Conservation (phyloP, 768 basidiomycete genomes). For the Rubroboletus pulcherrimus region DNA sequence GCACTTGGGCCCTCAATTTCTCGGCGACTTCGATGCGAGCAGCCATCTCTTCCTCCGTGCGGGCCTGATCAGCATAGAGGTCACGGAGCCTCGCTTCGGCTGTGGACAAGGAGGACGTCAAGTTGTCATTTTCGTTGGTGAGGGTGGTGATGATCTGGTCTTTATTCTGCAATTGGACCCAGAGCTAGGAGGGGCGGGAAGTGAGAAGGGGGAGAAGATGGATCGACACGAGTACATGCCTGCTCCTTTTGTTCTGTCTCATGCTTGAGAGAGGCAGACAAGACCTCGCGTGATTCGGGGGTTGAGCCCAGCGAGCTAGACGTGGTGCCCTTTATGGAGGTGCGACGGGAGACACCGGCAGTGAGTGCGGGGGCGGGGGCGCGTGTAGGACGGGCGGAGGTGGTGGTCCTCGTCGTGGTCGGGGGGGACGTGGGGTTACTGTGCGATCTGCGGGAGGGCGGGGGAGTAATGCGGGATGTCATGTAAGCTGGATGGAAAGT, state of each 20-base stretch:
- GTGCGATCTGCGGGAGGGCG: constrained; percentile 43
- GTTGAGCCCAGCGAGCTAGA: constrained; percentile 34
- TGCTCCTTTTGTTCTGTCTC: constrained; percentile 83
- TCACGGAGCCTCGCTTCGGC: constrained; percentile 76
- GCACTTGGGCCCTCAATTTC: constrained; percentile 75
- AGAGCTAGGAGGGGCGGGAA: constrained; percentile 46
- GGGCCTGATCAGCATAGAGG: constrained; percentile 75
- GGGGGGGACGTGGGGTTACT: constrained; percentile 41
- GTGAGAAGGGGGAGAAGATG: constrained; percentile 8
- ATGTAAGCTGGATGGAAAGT: constrained; percentile 31
- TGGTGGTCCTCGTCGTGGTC: constrained; percentile 45
- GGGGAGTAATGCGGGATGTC: constrained; percentile 42
- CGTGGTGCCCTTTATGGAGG: constrained; percentile 43
- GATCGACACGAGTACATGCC: constrained; percentile 37
- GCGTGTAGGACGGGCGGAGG: constrained; percentile 57
- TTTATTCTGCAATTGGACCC: constrained; percentile 75
- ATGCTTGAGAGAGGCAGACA: constrained; percentile 61
- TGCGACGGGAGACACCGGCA: constrained; percentile 42
- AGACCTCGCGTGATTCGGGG: constrained; percentile 51
- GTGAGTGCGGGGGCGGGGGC: constrained; percentile 40
- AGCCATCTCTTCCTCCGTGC: constrained; percentile 78
- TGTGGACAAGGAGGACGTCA: constrained; percentile 59
- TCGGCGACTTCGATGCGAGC: constrained; percentile 80
- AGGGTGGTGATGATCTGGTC: constrained; percentile 64
- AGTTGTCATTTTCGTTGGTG: constrained; percentile 58